Conservation (phyloP, 2,329 filamentous ascomycete genomes). For the Pleoardoris graminearum region DNA sequence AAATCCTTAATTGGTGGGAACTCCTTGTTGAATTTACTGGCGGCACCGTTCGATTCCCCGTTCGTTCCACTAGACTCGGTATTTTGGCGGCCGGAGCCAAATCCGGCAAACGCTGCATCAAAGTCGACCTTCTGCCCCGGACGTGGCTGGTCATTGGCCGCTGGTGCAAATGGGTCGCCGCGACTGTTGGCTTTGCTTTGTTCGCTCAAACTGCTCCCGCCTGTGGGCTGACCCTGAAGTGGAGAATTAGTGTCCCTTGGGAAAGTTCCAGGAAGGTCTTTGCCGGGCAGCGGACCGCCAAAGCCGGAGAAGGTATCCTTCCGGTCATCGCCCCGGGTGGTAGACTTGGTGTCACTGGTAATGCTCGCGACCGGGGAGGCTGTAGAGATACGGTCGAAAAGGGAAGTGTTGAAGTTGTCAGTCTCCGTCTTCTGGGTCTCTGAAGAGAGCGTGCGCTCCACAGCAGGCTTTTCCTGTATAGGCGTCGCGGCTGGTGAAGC, state of each 20-base stretch:
- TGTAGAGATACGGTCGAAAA: constrained; percentile 45
- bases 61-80: constrained; percentile 46
- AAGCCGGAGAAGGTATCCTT: constrained; percentile 48
- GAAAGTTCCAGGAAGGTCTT: constrained; percentile 55
- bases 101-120: constrained; percentile 81
- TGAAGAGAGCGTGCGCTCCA: constrained; percentile 32
- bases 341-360: constrained; percentile 45
- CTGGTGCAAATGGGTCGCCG: constrained; percentile 47
- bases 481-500: constrained; percentile 53
- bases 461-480: constrained; percentile 53
- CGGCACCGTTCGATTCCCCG: constrained; percentile 34
- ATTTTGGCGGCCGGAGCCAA: constrained; percentile 58
- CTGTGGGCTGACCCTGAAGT: constrained; percentile 54
- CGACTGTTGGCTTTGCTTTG: constrained; percentile 48
- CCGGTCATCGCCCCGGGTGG: constrained; percentile 40
- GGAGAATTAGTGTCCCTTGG: constrained; percentile 47
- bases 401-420: constrained; percentile 40
- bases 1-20: constrained; percentile 94
- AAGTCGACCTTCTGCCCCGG: constrained; percentile 72
- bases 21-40: constrained; percentile 68
- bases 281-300: constrained; percentile 34
- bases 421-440: constrained; percentile 42
- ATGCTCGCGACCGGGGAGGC: constrained; percentile 47
- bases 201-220: constrained; percentile 53
- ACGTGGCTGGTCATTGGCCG: constrained; percentile 37